Base-by-base conservation (phyloP, 805 yeast genomes). In the Ogataea nitratoaversa region DNA sequence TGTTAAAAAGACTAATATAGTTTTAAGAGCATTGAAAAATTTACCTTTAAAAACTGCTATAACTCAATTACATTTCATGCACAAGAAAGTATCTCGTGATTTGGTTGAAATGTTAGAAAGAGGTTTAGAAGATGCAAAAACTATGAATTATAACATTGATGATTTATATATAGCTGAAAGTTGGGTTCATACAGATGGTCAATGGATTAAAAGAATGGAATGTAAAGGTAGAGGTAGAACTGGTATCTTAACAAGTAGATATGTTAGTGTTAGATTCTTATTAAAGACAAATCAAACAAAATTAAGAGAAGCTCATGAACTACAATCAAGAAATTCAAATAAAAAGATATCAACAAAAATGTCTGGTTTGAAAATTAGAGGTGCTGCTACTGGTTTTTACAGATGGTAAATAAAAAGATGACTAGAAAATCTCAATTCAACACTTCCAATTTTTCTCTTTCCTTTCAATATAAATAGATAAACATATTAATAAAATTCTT, bases 171-270 rank as follows among this genome's bases (percentile, higher is more conserved):
- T 91, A 41, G 77, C 82, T 32, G 85, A 85, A 56, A 78, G 89
- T 43, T 91, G 97, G 97, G 80, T 80, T 20, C 97, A 96, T 31
- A 80, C 89, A 42, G 98, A 91, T 62, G 96, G 95, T 17, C 56
- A 65, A 37, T 79, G 84, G 81, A 54, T 58, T 22, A 82, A 78
- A 60, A 75, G 93, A 60, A 63, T 79, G 8, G 96, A 91, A 52
- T 72, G 74, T 58, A 89, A 88, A 67, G 96, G 93, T 48, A 80
- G 98, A 68, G 96, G 96, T 48, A 78, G 96, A 62, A 71, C 76
- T 17, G 98, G 98, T 59, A 65, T 85, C 42, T 74, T 84, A 37
- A 74, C 71, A 24, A 93, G 86, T 56, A 79, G 84, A 45, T 84
- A 76, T 59, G 80, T 88, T 38, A 95, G 91, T 62, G 78, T 90